Base-by-base conservation (phyloP, 768 basidiomycete genomes). In the Naematelia aurantialba region DNA sequence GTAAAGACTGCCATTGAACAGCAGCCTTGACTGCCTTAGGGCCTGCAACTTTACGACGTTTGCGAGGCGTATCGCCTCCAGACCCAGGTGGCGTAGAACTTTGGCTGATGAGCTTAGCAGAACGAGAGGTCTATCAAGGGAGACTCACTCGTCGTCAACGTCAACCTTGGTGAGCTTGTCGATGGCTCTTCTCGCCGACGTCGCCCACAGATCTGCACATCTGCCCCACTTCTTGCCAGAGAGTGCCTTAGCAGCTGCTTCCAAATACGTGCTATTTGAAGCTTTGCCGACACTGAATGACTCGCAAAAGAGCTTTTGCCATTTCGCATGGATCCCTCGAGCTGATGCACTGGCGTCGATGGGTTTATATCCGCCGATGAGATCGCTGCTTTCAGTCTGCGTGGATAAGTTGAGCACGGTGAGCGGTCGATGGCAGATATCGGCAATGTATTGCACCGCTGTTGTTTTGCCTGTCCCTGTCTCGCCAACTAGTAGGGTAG, bases 401-500 rank as follows among this genome's bases (percentile, higher is more conserved):
- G 93, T 90, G 1, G 91, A 96, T 67, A 98, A 76, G 73, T 99
- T 99, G 58, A 99, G 82, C 0, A 92, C 90, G 55, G 91, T 83
- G 30, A 99, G 82, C 0, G 86, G 85, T 11, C 84, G 83, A 5
- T 82, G 82, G 26, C 96, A 82, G n/a, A 89, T 76, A 1, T 85
- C 82, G 11, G 96, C 87, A 27, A 98, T 81, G 68, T 96, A 85
- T 2, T 91, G 89, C 14, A 99, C 84, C 19, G 85, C 83, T 53
- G 92, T 93, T 0, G 96, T 99, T 78, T 99, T 99, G 13, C 96
- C 96, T 0, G 96, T 99, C n/a, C 96, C 96, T 1, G 96, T 99
- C 80, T 99, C 96, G 47, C 96, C 96, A 0, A 92, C 91, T 24
- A 99, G 82, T 5, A 99, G 82, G 3, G 93, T 81, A 3, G 96